A percentile compares a stretch with the other conserved stretches of the same genome.
These are phyloP conservation scores for Pyrenophora seminiperda DNA, from an alignment of 2,329 filamentous ascomycete species.

Conservation along the genomic window DNA sequence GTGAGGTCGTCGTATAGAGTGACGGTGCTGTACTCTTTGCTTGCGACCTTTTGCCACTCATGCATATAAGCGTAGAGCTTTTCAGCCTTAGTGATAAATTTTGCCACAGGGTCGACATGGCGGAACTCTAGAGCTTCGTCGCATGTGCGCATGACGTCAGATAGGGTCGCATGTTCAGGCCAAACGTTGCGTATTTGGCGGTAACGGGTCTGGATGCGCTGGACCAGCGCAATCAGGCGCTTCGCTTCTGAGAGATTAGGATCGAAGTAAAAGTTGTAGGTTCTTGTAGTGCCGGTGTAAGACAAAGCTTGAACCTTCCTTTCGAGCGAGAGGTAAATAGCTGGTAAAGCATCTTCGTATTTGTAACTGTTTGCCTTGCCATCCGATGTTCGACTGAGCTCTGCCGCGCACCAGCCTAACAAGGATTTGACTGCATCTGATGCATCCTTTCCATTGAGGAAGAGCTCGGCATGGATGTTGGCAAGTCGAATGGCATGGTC, in stretches of 20 bases:
- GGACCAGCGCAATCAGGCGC: constrained; percentile 71
- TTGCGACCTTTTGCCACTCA: constrained; percentile 95
- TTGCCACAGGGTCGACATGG: constrained; percentile 83
- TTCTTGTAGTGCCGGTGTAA: constrained; percentile 37
- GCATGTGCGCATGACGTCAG: constrained; percentile 77
- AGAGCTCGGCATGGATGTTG: constrained; percentile 42
- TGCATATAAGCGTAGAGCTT: constrained; percentile 83
- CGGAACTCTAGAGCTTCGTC: constrained; percentile 75
- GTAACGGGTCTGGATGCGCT: constrained; percentile 74
- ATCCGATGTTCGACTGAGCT: constrained; percentile 35
- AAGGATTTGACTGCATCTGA: constrained; percentile 33
- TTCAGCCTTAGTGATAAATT: constrained; percentile 83
- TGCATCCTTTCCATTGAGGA: constrained; percentile 26
- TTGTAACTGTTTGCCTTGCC: constrained; percentile 32
- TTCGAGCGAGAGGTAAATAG: constrained; percentile 68
- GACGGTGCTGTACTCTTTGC: constrained; percentile 73
- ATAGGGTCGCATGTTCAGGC: constrained; percentile 78
- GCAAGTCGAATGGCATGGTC: constrained; percentile 44
- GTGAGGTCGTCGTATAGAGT: constrained; percentile 78
- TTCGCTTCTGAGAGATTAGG: constrained; percentile 76
- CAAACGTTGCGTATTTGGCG: constrained; percentile 66
- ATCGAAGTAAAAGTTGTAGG: constrained; percentile 89
- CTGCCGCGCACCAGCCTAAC: constrained; percentile 39
- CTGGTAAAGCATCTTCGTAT: constrained; percentile 64
- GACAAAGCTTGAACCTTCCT: constrained; percentile 58